Base-by-base conservation (phyloP, 2,329 filamentous ascomycete species). In the Botrytis fabae region DNA sequence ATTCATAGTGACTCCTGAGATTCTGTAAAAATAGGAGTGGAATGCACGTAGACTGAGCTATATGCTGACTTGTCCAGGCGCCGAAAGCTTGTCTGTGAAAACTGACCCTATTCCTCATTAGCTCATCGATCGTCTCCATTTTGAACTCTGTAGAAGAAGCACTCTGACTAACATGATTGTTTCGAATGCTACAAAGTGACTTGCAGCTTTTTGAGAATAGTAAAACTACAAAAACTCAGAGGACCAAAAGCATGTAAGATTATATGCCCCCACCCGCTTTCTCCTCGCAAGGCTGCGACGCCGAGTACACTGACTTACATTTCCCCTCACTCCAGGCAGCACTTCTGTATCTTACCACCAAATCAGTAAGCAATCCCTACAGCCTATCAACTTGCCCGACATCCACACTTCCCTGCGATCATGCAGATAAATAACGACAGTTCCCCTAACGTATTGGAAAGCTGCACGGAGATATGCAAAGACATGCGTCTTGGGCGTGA, bases 21-120 rank as follows among this genome's bases (percentile, higher is more conserved):
- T 46, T 12, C 2, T 76, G 71, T 46, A 75, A 44, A 8, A 78
- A 69, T 0, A 46, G 60, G 12, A 76, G 42, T 38, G 78, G 76
- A 7, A 76, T 74, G 10, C 32, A 73, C 14, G 38, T 44, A 25
- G 73, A 46, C 18, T 46, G 68, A 6, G 70, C 73, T 22, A 20
- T 59, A 51, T 72, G 62, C 44, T 76, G 77, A 1, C 25, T 10
- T 28, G 68, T 72, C 65, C 72, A 74, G 59, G 61, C 74, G 28
- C 72, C 25, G 70, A 75, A 78, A 20, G 73, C 72, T 22, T 57
- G n/a, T 6, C 48, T 18, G 20, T 63, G 61, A 38, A 7, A 8
- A 59, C 28, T 3, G 14, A 10, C n/a, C 22, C 38, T 25, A 25
- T 32, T 18, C 10, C 32, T 38, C 6, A 38, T 60, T 60, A 38